These are phyloP conservation scores for Phylloporus scabripes DNA, from an alignment of 768 basidiomycete genomes.

Conservation along the genomic window DNA sequence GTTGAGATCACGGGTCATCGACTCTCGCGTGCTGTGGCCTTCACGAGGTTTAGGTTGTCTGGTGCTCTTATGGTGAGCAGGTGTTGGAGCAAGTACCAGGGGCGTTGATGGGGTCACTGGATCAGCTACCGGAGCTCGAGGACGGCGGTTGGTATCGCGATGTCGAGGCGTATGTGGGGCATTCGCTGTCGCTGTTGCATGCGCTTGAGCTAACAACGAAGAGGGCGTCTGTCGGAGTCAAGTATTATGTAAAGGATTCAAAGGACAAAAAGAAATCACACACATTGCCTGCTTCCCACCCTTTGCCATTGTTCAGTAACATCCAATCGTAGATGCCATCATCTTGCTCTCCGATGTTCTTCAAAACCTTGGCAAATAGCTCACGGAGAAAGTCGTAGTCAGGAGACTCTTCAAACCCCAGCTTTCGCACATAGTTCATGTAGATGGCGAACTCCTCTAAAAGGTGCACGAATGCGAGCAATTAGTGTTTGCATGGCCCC, in stretches of 20 bases:
- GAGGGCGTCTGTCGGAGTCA: slow-evolving; percentile 35
- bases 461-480: slow-evolving; percentile 3
- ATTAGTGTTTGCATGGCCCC: background rate
- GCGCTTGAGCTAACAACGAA: slow-evolving; percentile 43
- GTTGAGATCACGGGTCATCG: slow-evolving; percentile 41
- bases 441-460: slow-evolving; percentile 94
- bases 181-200: slow-evolving; percentile 53
- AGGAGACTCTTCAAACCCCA: slow-evolving; percentile 95
- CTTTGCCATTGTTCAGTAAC: slow-evolving; percentile 88
- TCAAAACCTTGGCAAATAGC: slow-evolving; percentile 87
- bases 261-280: slow-evolving; percentile 27
- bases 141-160: slow-evolving; percentile 50
- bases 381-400: slow-evolving; percentile 98
- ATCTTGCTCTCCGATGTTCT: slow-evolving; percentile 80
- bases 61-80: slow-evolving; percentile 58
- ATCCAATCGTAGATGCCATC: slow-evolving; percentile 97
- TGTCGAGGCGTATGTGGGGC: slow-evolving; percentile 49
- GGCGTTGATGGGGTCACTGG: slow-evolving; percentile 49
- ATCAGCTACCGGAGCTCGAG: slow-evolving; percentile 50
- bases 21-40: slow-evolving; percentile 45
- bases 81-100: slow-evolving; percentile 59
- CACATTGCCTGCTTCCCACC: slow-evolving; percentile 89
- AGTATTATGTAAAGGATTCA: slow-evolving; percentile 1
- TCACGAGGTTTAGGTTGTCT: slow-evolving; percentile 45
- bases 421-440: slow-evolving; percentile 98